Conservation (phyloP, 2,329 filamentous ascomycete genomes). For the Peltaster fructicola region DNA sequence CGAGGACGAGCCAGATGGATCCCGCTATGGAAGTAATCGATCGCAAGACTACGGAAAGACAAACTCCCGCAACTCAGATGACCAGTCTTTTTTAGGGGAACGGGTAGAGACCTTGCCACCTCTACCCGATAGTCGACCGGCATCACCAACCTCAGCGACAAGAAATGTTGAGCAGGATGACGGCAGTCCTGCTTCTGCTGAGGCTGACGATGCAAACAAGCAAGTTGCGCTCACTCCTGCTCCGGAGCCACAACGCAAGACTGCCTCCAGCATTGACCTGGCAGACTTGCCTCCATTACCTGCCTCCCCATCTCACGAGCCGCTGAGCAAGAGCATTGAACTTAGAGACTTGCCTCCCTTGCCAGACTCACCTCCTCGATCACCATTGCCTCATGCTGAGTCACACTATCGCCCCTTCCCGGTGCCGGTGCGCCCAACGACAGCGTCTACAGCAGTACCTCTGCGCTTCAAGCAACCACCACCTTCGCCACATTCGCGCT, state of each 20-base stretch:
- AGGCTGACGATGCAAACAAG: conserved; percentile 11
- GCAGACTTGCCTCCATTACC: too few species aligned
- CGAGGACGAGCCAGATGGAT: conserved; percentile 7
- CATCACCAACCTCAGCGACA: conserved; percentile 9
- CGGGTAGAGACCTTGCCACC: conserved; percentile 42
- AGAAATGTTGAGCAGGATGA: conserved; percentile 12
- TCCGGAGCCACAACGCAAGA: too few species aligned
- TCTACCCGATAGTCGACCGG: conserved; percentile 20
- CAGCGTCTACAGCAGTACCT: conserved; percentile 19
- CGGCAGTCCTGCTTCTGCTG: conserved; percentile 17
- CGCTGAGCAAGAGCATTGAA: too few species aligned
- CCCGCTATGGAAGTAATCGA: conserved; percentile 8
- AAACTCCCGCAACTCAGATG: conserved; percentile 11
- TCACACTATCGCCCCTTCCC: too few species aligned
- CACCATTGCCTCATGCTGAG: too few species aligned
- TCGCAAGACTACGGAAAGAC: conserved; percentile 9
- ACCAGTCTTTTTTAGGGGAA: conserved; percentile 46
- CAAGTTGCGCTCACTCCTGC: too few species aligned
- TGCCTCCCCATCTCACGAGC: too few species aligned
- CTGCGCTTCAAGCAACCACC: conserved; percentile 17
- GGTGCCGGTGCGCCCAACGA: too few species aligned
- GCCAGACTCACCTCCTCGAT: too few species aligned
- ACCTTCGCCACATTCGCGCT: conserved; percentile 12
- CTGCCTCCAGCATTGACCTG: too few species aligned
- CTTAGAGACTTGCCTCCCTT: too few species aligned